Percentiles rank a stretch among this genome's conserved stretches.
These are phyloP conservation scores for Jaltomata sinuosa DNA, from an alignment of 257 asterid species.

Conservation along the genomic window DNA sequence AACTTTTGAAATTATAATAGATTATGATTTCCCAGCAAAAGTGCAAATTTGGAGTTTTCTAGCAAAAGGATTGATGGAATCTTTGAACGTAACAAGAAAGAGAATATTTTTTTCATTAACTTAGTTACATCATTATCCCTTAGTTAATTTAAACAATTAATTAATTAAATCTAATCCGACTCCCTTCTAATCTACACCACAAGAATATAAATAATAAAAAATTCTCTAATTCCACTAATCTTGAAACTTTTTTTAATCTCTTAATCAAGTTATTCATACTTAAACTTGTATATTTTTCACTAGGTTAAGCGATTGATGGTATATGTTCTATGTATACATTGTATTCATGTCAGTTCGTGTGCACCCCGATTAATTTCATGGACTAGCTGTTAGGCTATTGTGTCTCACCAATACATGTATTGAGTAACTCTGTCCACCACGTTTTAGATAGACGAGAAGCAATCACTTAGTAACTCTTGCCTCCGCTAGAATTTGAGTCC, in stretches of 20 bases:
- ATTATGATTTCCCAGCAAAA: neutral
- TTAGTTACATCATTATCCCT: neutral
- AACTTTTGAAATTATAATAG: neutral
- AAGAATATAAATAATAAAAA: no score
- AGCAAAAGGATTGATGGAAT: neutral
- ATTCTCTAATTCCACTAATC: no score
- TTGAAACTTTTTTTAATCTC: neutral
- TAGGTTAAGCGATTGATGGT: neutral
- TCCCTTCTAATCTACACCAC: neutral
- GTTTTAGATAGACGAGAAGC: fast-evolving
- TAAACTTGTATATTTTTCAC: neutral
- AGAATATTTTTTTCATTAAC: neutral
- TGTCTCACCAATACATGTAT: neutral
- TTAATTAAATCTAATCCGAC: neutral
- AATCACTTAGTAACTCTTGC: fast-evolving
- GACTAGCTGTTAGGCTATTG: no score
- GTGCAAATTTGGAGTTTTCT: neutral
- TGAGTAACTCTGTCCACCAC: neutral
- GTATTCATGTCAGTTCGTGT: no score
- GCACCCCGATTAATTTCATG: no score
- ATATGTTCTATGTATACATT: no score
- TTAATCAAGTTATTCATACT: neutral
- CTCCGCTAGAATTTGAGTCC: neutral
- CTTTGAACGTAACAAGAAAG: neutral
- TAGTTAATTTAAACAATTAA: neutral